phyloP scores from a whole-genome alignment of 306 rosid genomes.

The Cicer judaicum region DNA sequence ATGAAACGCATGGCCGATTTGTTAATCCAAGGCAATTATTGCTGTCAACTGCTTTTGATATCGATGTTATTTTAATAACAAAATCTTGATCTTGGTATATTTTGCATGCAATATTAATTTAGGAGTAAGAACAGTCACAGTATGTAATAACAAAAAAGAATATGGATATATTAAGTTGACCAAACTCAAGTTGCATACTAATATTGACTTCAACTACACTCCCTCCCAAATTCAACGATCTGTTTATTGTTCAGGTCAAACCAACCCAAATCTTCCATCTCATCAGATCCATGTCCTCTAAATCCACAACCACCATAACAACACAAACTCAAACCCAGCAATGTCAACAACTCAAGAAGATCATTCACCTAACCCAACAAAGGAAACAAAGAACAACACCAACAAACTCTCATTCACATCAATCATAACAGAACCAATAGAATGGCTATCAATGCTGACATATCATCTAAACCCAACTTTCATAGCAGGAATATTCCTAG shows the following conservation, averaged over 20 bases:
- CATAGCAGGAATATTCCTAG: slow-evolving; percentile 54
- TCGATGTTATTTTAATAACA: too few species aligned
- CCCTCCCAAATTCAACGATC: slow-evolving; percentile 14
- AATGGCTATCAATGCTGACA: slow-evolving; percentile 61
- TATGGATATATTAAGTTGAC: too few species aligned
- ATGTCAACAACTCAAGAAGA: neutral
- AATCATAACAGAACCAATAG: slow-evolving; percentile 46
- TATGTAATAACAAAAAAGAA: too few species aligned
- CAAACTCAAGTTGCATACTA: too few species aligned
- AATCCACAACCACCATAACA: neutral
- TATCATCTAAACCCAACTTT: slow-evolving; percentile 53
- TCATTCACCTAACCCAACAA: neutral
- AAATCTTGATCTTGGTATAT: too few species aligned
- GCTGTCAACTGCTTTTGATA: too few species aligned
- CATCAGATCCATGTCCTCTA: neutral
- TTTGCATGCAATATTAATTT: too few species aligned
- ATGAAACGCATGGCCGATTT: too few species aligned
- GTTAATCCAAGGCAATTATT: too few species aligned
- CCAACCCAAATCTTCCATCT: neutral
- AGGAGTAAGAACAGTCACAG: too few species aligned
- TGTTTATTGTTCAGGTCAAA: neutral
- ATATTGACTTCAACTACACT: neutral
- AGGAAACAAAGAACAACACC: neutral
- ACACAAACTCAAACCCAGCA: neutral
- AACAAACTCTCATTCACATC: neutral